A percentile compares a stretch with the other conserved stretches of the same genome.
Conservation (phyloP, 768 basidiomycete species). For the Fomitopsis pulvina region DNA sequence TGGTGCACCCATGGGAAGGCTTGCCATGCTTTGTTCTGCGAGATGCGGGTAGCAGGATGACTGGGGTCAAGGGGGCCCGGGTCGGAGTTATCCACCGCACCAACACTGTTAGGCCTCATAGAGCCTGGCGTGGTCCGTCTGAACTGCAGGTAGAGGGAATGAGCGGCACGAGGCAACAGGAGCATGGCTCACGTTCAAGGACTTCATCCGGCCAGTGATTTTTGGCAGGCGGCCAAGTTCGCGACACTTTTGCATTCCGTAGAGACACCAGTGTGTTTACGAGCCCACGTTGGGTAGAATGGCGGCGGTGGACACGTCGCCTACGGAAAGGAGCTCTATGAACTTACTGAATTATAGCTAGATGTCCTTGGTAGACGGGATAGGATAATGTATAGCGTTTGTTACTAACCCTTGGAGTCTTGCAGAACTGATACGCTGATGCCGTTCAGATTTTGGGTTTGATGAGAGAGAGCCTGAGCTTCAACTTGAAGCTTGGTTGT, state of each 20-base stretch:
- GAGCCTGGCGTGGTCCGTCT: conserved; percentile 36
- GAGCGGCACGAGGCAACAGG: not conserved
- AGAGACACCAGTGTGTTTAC: too few species aligned
- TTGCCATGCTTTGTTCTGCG: not conserved
- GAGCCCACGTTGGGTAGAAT: too few species aligned
- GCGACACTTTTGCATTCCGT: conserved; percentile 6
- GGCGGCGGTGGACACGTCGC: too few species aligned
- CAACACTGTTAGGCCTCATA: not conserved
- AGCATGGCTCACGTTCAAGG: conserved; percentile 28
- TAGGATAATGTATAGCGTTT: too few species aligned
- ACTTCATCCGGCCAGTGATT: conserved; percentile 16
- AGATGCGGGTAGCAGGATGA: conserved; percentile 13
- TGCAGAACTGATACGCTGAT: too few species aligned
- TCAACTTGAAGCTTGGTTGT: too few species aligned
- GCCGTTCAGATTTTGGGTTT: too few species aligned
- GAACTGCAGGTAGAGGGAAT: conserved; percentile 25
- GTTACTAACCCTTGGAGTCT: too few species aligned
- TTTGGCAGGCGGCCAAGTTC: conserved; percentile 11
- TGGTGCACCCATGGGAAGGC: conserved; percentile 7
- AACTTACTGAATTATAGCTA: too few species aligned
- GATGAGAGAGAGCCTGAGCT: too few species aligned
- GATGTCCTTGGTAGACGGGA: too few species aligned
- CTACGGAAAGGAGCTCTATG: too few species aligned
- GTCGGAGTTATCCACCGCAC: not conserved
- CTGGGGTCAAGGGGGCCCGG: conserved; percentile 10